phyloP scores from a whole-genome alignment of 2,329 filamentous ascomycete genomes.

The Ceratocystis diversiconidia region DNA sequence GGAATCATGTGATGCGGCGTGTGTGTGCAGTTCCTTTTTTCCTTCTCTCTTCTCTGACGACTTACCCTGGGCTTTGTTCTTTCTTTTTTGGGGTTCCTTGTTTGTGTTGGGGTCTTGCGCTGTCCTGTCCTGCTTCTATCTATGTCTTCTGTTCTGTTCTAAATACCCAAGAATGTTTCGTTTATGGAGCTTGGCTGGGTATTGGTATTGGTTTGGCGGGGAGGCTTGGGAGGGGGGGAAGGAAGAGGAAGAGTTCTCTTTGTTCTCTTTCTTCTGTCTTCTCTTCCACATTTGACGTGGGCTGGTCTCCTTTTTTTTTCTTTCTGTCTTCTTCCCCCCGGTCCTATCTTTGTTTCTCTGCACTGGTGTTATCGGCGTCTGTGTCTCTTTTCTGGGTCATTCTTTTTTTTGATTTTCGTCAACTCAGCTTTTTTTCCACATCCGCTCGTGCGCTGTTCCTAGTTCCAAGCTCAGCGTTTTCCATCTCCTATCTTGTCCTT shows the following conservation, averaged over 20 bases:
- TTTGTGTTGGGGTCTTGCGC: neutral
- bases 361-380: conserved; percentile 6
- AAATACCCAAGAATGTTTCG: conserved; percentile 5
- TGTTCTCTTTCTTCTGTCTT: neutral
- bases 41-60: conserved; percentile 5
- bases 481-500: neutral
- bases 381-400: neutral
- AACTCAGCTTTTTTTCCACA: neutral
- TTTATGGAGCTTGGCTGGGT: conserved; percentile 6
- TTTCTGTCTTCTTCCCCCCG: neutral
- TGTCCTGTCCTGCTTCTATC: neutral
- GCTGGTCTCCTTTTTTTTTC: neutral
- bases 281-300: neutral
- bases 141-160: conserved; percentile 4
- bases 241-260: neutral
- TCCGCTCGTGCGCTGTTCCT: neutral
- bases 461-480: neutral
- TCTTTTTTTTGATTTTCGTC: neutral
- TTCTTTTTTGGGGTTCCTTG: neutral
- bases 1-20: neutral
- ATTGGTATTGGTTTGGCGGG: neutral
- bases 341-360: neutral
- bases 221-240: neutral
- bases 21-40: neutral
- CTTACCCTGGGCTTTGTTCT: conserved; percentile 2